A percentile compares a stretch with the other conserved stretches of the same genome.
Conservation (phyloP, 495 filamentous ascomycete genomes). For the Viridothelium virens region DNA sequence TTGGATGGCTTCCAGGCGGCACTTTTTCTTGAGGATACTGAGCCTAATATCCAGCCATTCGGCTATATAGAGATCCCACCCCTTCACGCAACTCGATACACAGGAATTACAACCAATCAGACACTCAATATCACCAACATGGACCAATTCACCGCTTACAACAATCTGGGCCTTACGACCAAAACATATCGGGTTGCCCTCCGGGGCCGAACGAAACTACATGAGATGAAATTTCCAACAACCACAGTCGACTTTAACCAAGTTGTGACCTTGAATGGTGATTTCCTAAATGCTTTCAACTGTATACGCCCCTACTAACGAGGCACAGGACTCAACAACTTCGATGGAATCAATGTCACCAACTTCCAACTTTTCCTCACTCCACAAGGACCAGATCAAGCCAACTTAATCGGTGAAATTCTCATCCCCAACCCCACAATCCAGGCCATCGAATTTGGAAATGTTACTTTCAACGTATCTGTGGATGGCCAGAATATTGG, state of each 20-base stretch:
- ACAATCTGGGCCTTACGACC: constrained; percentile 45
- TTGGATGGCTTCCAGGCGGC: constrained; percentile 50
- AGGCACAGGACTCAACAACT: constrained; percentile 48
- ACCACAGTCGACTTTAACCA: constrained; percentile 50
- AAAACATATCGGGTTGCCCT: constrained; percentile 54
- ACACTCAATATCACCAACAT: constrained; percentile 45
- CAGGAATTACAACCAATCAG: constrained; percentile 47
- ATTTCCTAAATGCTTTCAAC: constrained; percentile 13
- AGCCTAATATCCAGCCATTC: constrained; percentile 48
- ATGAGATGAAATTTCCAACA: constrained; percentile 44
- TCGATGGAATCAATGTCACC: constrained; percentile 52
- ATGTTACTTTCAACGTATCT: constrained; percentile 54
- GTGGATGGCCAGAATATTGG: constrained; percentile 48
- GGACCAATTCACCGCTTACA: constrained; percentile 51
- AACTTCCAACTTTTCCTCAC: constrained; percentile 43
- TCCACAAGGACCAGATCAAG: constrained; percentile 35
- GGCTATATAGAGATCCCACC: constrained; percentile 50
- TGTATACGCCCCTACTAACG: constrained; percentile 1
- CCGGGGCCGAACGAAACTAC: constrained; percentile 48
- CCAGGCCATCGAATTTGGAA: constrained; percentile 58
- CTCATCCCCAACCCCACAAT: constrained; percentile 64
- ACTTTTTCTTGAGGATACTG: constrained; percentile 47
- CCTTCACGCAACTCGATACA: constrained; percentile 49
- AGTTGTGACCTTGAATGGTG: constrained; percentile 50
- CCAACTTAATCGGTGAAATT: constrained; percentile 58